Conservation (phyloP, 257 asterid species). For the Penstemon newberryi region DNA sequence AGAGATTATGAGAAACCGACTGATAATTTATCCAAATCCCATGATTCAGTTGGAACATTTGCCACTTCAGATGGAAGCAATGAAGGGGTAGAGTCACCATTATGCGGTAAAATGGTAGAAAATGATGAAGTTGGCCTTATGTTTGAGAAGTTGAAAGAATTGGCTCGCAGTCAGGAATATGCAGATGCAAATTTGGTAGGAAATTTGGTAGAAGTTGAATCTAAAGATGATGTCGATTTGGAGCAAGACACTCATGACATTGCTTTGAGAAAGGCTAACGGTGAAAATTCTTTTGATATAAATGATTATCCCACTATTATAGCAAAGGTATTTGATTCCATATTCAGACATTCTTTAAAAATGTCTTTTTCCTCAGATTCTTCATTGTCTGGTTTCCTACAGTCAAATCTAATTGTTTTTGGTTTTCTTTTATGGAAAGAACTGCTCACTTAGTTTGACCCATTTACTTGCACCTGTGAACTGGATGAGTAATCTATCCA, state of each 20-base stretch:
- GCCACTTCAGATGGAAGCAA: slow-evolving; percentile 35
- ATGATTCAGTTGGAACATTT: slow-evolving; percentile 36
- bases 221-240: slow-evolving; percentile 35
- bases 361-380: too few relatives aligned
- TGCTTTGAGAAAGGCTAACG: slow-evolving; percentile 33
- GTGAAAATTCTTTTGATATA: slow-evolving; percentile 36
- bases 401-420: too few relatives aligned
- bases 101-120: slow-evolving; percentile 29
- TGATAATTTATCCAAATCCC: slow-evolving; percentile 34
- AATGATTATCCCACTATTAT: slow-evolving; percentile 41
- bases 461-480: not conserved
- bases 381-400: too few relatives aligned
- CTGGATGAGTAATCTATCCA: not conserved
- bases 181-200: slow-evolving; percentile 32
- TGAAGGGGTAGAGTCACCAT: slow-evolving; percentile 31
- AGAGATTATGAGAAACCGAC: slow-evolving; percentile 32
- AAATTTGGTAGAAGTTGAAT: slow-evolving; percentile 33
- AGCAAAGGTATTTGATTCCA: slow-evolving; percentile 47
- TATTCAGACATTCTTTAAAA: too few relatives aligned
- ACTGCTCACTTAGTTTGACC: not conserved
- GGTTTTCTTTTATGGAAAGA: too few relatives aligned
- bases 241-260: slow-evolving; percentile 34
- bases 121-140: slow-evolving; percentile 47
- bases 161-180: slow-evolving; percentile 32
- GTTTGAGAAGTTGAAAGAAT: slow-evolving; percentile 55